A percentile compares a stretch with the other conserved stretches of the same genome.
These are phyloP conservation scores for Suillus subaureus DNA, from an alignment of 768 basidiomycete species.

Conservation along the genomic window DNA sequence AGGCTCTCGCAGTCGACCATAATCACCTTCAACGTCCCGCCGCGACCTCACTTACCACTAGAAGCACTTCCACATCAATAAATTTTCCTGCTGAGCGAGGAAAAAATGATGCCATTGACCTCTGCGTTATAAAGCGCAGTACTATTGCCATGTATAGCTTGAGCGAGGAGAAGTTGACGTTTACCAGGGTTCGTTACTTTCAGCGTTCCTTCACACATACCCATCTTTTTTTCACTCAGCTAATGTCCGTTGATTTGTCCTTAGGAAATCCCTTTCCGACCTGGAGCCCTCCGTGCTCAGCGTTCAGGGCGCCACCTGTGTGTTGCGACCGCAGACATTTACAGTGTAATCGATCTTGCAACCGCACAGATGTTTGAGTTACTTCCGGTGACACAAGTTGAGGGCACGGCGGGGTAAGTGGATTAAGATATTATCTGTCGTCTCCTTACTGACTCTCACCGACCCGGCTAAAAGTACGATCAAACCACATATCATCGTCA, in stretches of 20 bases:
- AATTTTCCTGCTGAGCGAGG: background rate
- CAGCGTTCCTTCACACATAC: background rate
- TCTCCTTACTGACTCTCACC: background rate
- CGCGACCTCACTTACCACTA: constrained; percentile 41
- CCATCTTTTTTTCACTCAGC: background rate
- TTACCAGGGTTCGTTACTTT: constrained; percentile 51
- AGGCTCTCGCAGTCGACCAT: constrained; percentile 83
- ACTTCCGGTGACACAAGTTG: constrained; percentile 77
- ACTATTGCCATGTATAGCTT: constrained; percentile 66
- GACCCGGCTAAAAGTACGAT: background rate
- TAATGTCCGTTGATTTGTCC: constrained; percentile 4
- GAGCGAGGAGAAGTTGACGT: constrained; percentile 60
- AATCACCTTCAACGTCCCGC: constrained; percentile 58
- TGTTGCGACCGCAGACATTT: constrained; percentile 70
- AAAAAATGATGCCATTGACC: constrained; percentile 57
- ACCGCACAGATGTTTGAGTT: constrained; percentile 68
- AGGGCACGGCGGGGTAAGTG: constrained; percentile 41
- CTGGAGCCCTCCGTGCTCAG: constrained; percentile 58
- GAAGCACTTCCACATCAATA: constrained; percentile 15
- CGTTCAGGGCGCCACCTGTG: constrained; percentile 68
- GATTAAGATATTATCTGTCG: no score
- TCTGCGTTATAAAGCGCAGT: constrained; percentile 72
- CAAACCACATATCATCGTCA: constrained; percentile 74
- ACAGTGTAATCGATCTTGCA: constrained; percentile 82
- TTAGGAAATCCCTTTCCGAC: constrained; percentile 73